A percentile compares a stretch with the other conserved stretches of the same genome.
Evolutionary conservation across 768 basidiomycete species (phyloP).

Genomic region (Tulasnella sp.): DNA sequence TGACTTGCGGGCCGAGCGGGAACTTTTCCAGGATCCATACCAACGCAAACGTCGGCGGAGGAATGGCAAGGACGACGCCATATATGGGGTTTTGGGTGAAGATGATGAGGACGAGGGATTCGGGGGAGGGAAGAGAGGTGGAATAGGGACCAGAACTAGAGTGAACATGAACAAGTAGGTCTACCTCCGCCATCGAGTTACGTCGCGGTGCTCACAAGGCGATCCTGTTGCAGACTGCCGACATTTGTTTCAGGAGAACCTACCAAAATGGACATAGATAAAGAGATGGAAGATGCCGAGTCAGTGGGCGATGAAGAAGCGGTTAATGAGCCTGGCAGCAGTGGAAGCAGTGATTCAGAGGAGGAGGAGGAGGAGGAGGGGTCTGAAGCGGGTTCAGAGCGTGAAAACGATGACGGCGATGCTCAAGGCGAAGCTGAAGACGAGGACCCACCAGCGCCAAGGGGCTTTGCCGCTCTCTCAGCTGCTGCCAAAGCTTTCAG

Average conservation of each 20-base stretch:
- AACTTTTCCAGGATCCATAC: conserved; percentile 74
- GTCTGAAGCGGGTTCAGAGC: conserved; percentile 39
- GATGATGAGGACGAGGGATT: conserved; percentile 56
- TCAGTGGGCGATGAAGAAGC: conserved; percentile 42
- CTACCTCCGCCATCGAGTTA: conserved; percentile 24
- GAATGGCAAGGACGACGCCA: conserved; percentile 59
- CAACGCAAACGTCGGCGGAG: conserved; percentile 58
- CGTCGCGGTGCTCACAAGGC: conserved; percentile 14
- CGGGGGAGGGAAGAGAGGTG: conserved; percentile 32
- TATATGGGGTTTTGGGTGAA: conserved; percentile 72
- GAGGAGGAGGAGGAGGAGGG: conserved; percentile 23
- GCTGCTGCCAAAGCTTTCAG: conserved; percentile 41
- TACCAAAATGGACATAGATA: conserved; percentile 38
- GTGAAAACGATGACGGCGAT: conserved; percentile 29
- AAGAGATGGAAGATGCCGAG: conserved; percentile 38
- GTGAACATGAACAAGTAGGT: conserved; percentile 62
- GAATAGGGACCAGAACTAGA: conserved; percentile 37
- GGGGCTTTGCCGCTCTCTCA: background rate
- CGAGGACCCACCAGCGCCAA: conserved; percentile 42
- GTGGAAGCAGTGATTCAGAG: conserved; percentile 21
- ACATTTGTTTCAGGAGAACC: conserved; percentile 57
- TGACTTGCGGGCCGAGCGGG: conserved; percentile 66
- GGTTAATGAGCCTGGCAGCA: conserved; percentile 32
- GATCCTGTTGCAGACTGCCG: conserved; percentile 43
- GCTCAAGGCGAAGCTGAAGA: conserved; percentile 46